phyloP scores from a whole-genome alignment of 331 rosid species.

The Arachis monticola region DNA sequence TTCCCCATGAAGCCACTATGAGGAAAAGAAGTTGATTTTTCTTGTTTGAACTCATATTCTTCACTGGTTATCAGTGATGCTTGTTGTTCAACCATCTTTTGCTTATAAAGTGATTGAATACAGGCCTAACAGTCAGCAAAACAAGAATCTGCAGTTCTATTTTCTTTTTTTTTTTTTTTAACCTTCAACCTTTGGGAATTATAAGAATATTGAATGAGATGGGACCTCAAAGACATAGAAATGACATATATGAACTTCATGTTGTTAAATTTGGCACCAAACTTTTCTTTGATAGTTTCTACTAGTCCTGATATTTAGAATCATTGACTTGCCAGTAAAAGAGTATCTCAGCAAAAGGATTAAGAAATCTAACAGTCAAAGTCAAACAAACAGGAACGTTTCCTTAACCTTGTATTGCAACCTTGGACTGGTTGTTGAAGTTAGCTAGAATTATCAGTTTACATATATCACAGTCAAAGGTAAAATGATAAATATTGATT shows the following conservation, averaged over 20 bases:
- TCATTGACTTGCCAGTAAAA: background rate
- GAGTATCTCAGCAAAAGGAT: too few species aligned
- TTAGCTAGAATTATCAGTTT: too few species aligned
- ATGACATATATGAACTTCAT: background rate
- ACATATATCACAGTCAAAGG: too few species aligned
- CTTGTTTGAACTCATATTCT: slow-evolving; percentile 55
- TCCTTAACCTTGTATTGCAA: too few species aligned
- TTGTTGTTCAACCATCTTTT: slow-evolving; percentile 27
- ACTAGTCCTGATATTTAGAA: background rate
- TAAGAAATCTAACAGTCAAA: too few species aligned
- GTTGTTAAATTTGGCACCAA: too few species aligned
- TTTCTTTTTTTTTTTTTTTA: background rate
- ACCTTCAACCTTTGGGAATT: background rate
- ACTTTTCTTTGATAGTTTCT: too few species aligned
- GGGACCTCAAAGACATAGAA: slow-evolving; percentile 6
- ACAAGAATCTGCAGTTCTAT: too few species aligned
- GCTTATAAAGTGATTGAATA: too few species aligned
- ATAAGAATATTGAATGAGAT: background rate
- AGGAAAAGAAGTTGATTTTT: slow-evolving; percentile 46
- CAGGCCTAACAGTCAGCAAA: too few species aligned
- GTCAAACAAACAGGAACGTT: too few species aligned
- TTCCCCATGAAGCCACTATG: slow-evolving; percentile 46
- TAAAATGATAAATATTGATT: background rate
- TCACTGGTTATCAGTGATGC: slow-evolving; percentile 26
- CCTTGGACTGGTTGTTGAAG: too few species aligned